Conservation (phyloP, 2,329 filamentous ascomycete species). For the Thelonectria rubi region DNA sequence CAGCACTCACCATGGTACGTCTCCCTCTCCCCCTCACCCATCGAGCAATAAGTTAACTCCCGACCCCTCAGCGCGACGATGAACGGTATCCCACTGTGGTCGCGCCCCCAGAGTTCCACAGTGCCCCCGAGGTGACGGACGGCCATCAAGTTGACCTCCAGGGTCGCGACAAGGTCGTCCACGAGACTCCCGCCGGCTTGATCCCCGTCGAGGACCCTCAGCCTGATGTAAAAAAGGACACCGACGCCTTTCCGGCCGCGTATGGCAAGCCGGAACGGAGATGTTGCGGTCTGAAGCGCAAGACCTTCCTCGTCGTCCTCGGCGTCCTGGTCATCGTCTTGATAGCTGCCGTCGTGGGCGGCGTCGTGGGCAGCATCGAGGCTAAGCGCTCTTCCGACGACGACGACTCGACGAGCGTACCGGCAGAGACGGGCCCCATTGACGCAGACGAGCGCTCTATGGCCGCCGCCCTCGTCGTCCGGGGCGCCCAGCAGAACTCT, state of each 20-base stretch:
- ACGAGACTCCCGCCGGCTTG: conserved; percentile 22
- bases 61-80: conserved; percentile 28
- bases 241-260: conserved; percentile 17
- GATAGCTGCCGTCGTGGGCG: conserved; percentile 30
- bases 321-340: conserved; percentile 27
- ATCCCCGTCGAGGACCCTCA: conserved; percentile 29
- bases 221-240: conserved; percentile 4
- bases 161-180: conserved; percentile 25
- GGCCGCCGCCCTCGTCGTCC: conserved; percentile 21
- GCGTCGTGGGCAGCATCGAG: conserved; percentile 28
- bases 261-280: conserved; percentile 13
- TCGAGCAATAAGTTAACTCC: conserved; percentile 1
- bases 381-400: conserved; percentile 1
- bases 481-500: conserved; percentile 24
- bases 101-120: neutral
- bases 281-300: conserved; percentile 30
- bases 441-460: conserved; percentile 28
- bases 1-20: conserved; percentile 3
- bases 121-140: conserved; percentile 18
- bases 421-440: conserved; percentile 29
- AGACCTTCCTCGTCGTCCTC: conserved; percentile 30
- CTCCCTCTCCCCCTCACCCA: neutral
- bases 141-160: conserved; percentile 6
- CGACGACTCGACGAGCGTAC: neutral
- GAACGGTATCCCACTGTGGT: conserved; percentile 33